Evolutionary conservation across 2,329 filamentous ascomycete species (phyloP), one percentile per base, ranked within the genome.

Genomic region (Ascochyta viciae-villosae): DNA sequence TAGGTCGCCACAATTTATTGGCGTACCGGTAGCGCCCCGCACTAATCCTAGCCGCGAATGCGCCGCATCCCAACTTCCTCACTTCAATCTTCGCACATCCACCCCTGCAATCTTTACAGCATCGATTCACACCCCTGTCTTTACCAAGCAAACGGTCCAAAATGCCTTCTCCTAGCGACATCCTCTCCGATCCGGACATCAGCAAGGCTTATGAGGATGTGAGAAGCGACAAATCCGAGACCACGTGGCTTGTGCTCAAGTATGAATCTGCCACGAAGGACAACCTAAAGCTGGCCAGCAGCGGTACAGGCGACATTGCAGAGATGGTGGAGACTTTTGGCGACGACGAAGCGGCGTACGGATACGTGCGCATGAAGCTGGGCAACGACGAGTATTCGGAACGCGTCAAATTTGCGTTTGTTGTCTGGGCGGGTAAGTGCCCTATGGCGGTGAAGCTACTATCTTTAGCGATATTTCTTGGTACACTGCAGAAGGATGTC

Each of bases 341-440:
- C 71, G 80, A 86, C 67, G 68, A 71, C 33, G 81, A 87, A 75
- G 87, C 87, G 51, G 85, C 87, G 73, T 89, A 89, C 77, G 87
- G 81, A 51, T 89, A 89, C 77, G 66, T 74, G 38, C 54, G 71
- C 24, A 66, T 73, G 68, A 86, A 89, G 78, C 86, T 90, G 74
- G 87, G 87, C 71, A 90, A 89, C 77, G 87, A 90, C 74, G 84
- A 84, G 62, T 88, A 90, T 79, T 85, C 82, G 76, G 87, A 79
- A 70, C 80, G 88, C 34, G 84, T 89, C 69, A 90, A 90, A 77
- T 90, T 90, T 70, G 82, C 80, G 44, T 80, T 90, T 44, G 77
- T 89, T 29, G 82, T 89, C 62, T 90, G 87, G 87, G 88, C 89
- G 73, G 87, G 87, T 71, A 80, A 83, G 73, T 71, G 27, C 40